Evolutionary conservation across 345 rosid genomes (phyloP), one percentile per base, ranked within the genome.

Genomic region (Eucalyptus guilfoylei): DNA sequence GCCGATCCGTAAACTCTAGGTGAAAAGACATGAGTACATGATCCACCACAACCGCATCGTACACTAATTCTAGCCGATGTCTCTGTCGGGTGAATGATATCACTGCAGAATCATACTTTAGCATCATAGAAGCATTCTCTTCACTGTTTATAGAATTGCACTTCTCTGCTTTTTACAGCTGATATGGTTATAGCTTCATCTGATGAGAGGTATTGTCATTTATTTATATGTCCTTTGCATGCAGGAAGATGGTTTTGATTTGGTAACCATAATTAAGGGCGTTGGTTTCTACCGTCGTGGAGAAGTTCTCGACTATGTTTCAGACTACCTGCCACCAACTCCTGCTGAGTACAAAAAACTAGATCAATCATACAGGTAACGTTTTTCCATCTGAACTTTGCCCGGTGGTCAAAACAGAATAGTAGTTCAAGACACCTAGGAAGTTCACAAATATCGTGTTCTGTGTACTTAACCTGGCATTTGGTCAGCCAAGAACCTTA

Each of bases 231-330:
- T 55, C 62, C 62, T 55, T 49, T 45, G n/a, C 48, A 34, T 72
- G 32, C 93, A 96, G 98, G 98, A 95, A 89, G 94, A 94, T 83
- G 93, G 88, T 28, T 85, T 95, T 64, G 94, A 94, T 92, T 88
- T 95, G 85, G 89, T 88, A 21, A 92, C 90, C 19, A 88, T 88
- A 86, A 87, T 95, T 89, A 94, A 93, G 93, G 90, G 93, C 24
- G 88, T 90, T 86, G 85, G 90, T 88, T 94, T 92, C 88, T 96
- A 94, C 90, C 97, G 98, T 86, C 93, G 90, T 87, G 95, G 95
- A 88, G 91, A 90, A 87, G 72, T 17, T 90, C 91, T 86, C 52
- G 92, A 95, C 89, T 80, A 90, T 83, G 89, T 93, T 67, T 87
- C 91, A 13, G 97, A 96, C 94, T 96, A 91, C 91, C 83, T 94